phyloP scores from a whole-genome alignment of 2,329 filamentous ascomycete species.

The Paraphoma chrysanthemicola region DNA sequence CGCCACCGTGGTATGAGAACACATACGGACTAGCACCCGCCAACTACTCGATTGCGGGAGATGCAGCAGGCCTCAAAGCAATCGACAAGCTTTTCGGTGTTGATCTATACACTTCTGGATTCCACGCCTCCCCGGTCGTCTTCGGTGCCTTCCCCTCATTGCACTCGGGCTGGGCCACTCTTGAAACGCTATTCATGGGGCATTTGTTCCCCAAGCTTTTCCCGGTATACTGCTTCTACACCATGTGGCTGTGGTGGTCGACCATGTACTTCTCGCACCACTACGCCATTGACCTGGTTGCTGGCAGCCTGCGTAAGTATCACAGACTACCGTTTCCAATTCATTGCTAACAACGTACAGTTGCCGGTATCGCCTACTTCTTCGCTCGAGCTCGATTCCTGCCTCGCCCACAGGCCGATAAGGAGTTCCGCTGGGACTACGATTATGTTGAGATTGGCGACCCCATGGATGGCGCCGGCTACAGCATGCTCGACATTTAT shows the following conservation, averaged over 20 bases:
- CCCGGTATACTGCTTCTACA: conserved; percentile 81
- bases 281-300: conserved; percentile 92
- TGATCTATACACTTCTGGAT: conserved; percentile 91
- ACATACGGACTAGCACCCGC: conserved; percentile 88
- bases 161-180: conserved; percentile 86
- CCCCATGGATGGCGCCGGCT: conserved; percentile 55
- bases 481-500: conserved; percentile 63
- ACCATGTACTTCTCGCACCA: conserved; percentile 99
- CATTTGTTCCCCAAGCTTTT: conserved; percentile 87
- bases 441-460: conserved; percentile 90
- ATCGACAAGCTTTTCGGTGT: conserved; percentile 90
- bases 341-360: conserved; percentile 38
- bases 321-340: background rate
- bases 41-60: conserved; percentile 89
- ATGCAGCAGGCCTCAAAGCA: conserved; percentile 85
- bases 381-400: conserved; percentile 80
- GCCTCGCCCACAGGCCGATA: conserved; percentile 81
- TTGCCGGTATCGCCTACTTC: conserved; percentile 80
- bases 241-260: conserved; percentile 95
- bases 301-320: conserved; percentile 70
- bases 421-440: conserved; percentile 92
- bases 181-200: conserved; percentile 92
- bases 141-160: conserved; percentile 96
- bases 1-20: conserved; percentile 97
- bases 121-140: conserved; percentile 87